Base-by-base conservation (phyloP, 129 eudicot genomes). In the Silybum marianum region DNA sequence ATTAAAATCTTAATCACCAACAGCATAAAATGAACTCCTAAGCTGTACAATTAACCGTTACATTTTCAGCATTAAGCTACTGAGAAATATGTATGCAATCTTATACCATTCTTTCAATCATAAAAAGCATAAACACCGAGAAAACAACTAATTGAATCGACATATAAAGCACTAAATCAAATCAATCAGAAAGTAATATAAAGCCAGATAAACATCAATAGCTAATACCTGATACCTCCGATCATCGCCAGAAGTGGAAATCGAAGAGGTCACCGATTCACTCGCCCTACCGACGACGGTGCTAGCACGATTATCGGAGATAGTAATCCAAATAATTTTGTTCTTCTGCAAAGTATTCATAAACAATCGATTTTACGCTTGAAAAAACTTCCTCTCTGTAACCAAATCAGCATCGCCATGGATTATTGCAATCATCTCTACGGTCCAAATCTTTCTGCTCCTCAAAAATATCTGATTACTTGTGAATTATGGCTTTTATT, bases 21-120 rank as follows among this genome's bases (percentile, higher is more conserved):
- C 71, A 66, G 71, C 71, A 66, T 58, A 66, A 66, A 68, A 24
- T 25, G 39, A 68, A 68, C 72, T 26, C 72, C 63, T 16, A 18
- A 26, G 16, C 10, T 24, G 39, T 32, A 25, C 30, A 68, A 68
- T 67, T 22, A 25, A 30, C 72, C 3, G 1, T 22, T 25, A 68
- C 18, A 68, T 26, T 13, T 16, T 68, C 32, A 30, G 9, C 72
- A 68, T 3, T 25, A 68, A 10, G 9, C 3, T 68, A 68, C n/a
- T 68, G 39, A 24, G 2, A 68, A 68, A 10, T 26, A 26, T 68
- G 19, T 68, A 25, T 68, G 10, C 72, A 2, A 1, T 25, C 34
- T 67, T 67, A 24, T 10, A 26, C 72, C 30, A 11, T 68, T 25
- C 9, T 68, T 68, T 12, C 36, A 68, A 68, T 68, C 72, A 25